Conservation (phyloP, 2,329 filamentous ascomycete species). For the Dothidotthia symphoricarpi region DNA sequence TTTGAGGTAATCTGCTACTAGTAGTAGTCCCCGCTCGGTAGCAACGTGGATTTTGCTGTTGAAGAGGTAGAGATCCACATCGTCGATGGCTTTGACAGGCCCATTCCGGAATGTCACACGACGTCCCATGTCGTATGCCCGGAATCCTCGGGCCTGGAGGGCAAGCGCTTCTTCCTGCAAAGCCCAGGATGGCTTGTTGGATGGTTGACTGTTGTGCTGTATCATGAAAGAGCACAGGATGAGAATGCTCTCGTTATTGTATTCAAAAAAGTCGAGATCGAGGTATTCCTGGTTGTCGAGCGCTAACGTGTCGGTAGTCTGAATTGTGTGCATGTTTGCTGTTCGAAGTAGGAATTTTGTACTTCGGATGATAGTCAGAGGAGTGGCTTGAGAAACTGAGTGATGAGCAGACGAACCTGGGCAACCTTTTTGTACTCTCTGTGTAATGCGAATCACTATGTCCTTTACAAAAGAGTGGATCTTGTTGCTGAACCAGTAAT, state of each 20-base stretch:
- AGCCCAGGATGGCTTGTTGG: slow-evolving; percentile 3
- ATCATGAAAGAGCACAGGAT: slow-evolving; percentile 12
- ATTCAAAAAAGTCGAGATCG: slow-evolving; percentile 5
- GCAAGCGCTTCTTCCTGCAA: slow-evolving; percentile 6
- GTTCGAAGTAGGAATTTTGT: too few relatives aligned
- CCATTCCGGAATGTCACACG: neutral
- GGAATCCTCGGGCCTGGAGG: slow-evolving; percentile 6
- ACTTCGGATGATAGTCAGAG: too few relatives aligned
- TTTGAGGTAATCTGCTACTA: slow-evolving; percentile 14
- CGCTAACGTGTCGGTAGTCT: slow-evolving; percentile 1
- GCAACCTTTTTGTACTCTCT: too few relatives aligned
- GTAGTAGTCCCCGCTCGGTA: slow-evolving; percentile 16
- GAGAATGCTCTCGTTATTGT: slow-evolving; percentile 13
- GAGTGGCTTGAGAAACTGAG: too few relatives aligned
- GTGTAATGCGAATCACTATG: too few relatives aligned
- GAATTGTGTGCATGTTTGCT: too few relatives aligned
- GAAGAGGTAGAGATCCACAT: slow-evolving; percentile 19
- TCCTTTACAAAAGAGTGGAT: too few relatives aligned
- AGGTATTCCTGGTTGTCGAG: too few relatives aligned
- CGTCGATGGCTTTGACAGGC: slow-evolving; percentile 6
- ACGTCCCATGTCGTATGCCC: slow-evolving; percentile 10
- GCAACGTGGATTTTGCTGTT: slow-evolving; percentile 15
- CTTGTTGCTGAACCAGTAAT: too few relatives aligned
- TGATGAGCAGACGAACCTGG: too few relatives aligned
- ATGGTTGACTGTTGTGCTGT: slow-evolving; percentile 1